A percentile compares a stretch with the other conserved stretches of the same genome.
phyloP scores from a whole-genome alignment of 73 alveolate genomes.

The Strombidium stylifer region DNA sequence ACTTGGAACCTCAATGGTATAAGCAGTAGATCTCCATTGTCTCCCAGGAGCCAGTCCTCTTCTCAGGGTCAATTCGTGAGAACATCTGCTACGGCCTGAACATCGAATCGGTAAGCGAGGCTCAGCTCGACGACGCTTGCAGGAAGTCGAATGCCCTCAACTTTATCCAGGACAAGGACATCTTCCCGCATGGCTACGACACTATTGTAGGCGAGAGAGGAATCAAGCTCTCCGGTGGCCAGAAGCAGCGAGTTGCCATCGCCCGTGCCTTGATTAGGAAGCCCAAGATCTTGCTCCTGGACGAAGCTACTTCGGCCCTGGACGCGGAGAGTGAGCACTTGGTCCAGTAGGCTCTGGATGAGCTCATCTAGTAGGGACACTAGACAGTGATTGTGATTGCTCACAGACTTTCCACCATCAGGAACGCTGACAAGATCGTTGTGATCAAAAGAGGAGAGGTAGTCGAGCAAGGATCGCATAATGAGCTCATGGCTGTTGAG shows the following conservation, averaged over 20 bases:
- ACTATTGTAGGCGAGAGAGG: constrained; percentile 76
- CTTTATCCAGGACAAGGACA: constrained; percentile 52
- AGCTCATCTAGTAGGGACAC: background rate
- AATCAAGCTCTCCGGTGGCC: constrained; percentile 56
- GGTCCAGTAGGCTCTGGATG: constrained; percentile 25
- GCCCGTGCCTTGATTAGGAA: constrained; percentile 18
- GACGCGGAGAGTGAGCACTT: constrained; percentile 3
- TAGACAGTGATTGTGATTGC: background rate
- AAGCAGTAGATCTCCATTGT: constrained; percentile 13
- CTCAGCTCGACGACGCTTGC: constrained; percentile 13
- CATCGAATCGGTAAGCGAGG: background rate
- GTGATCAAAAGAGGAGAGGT: background rate
- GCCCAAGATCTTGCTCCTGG: constrained; percentile 15
- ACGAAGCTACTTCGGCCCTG: constrained; percentile 25
- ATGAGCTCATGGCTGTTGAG: background rate
- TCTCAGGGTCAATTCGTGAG: constrained; percentile 26
- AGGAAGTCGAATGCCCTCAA: constrained; percentile 21
- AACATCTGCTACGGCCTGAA: constrained; percentile 28
- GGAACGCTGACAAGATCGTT: background rate
- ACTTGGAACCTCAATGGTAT: constrained; percentile 25
- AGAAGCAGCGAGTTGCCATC: constrained; percentile 11
- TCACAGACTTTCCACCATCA: background rate
- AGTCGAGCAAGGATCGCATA: background rate
- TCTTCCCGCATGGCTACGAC: constrained; percentile 62
- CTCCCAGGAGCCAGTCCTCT: constrained; percentile 31